These are phyloP conservation scores for Gymnopilus junonius DNA, from an alignment of 768 basidiomycete genomes.

Conservation along the genomic window DNA sequence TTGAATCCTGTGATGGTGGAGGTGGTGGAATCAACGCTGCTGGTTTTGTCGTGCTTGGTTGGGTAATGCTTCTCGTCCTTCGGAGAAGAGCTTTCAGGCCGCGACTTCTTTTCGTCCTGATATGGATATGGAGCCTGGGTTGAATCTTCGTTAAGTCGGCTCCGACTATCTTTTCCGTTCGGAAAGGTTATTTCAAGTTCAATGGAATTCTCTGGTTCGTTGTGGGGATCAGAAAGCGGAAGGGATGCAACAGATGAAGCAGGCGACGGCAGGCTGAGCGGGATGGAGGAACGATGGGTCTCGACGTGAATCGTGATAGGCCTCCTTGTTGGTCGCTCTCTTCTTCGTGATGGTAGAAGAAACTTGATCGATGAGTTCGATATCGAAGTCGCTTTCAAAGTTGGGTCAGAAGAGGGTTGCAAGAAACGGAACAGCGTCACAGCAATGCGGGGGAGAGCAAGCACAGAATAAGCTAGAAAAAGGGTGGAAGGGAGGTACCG, in stretches of 20 bases:
- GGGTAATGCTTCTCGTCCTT: not conserved
- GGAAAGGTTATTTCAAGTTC: slow-evolving; percentile 14
- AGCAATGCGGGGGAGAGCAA: slow-evolving; percentile 22
- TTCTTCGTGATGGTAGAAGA: not conserved
- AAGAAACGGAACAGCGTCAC: slow-evolving; percentile 13
- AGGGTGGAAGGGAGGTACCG: slow-evolving; percentile 22
- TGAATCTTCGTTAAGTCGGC: slow-evolving; percentile 12
- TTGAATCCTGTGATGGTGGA: slow-evolving; percentile 15
- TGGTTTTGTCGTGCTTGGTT: slow-evolving; percentile 13
- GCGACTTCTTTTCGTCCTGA: slow-evolving; percentile 12
- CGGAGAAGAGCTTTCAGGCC: slow-evolving; percentile 1
- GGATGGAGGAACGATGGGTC: slow-evolving; percentile 23
- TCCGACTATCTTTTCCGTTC: slow-evolving; percentile 17
- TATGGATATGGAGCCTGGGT: not conserved
- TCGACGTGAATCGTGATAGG: slow-evolving; percentile 28
- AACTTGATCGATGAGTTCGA: not conserved
- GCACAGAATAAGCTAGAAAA: slow-evolving; percentile 26
- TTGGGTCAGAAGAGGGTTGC: not conserved
- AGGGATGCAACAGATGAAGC: slow-evolving; percentile 15
- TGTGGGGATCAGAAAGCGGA: not conserved
- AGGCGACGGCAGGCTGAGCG: slow-evolving; percentile 18
- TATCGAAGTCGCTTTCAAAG: slow-evolving; percentile 1
- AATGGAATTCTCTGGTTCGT: slow-evolving; percentile 1
- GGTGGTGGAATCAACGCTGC: slow-evolving; percentile 15
- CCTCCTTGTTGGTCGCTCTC: slow-evolving; percentile 12